Evolutionary conservation across 352 stramenopile species (phyloP), one percentile per base, ranked within the genome.

Genomic region (Globisporangium takayamanum): DNA sequence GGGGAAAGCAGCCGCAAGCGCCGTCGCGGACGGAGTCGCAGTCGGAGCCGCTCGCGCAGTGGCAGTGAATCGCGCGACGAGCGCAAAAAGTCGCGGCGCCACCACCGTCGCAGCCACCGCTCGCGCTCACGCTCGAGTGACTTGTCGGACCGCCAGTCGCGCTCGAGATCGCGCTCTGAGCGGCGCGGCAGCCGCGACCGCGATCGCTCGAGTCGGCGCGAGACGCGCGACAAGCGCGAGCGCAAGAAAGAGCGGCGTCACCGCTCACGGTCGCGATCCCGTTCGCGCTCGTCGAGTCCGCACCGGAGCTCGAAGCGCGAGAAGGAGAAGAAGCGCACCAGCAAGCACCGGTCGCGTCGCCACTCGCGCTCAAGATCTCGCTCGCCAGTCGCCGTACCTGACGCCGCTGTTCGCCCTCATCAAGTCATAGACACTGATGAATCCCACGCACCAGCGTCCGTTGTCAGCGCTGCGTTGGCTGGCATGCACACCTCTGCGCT

Each of bases 111-210:
- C 18, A 74, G 65, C 10, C 36, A 41, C 15, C 64, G 55, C n/a
- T 67, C 60, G 42, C 63, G 66, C 3, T 72, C 64, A 22, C 64
- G 66, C 12, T 82, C 74, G 5, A 48, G 41, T 18, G 45, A 59
- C 15, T 67, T 63, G 56, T 77, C 67, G 20, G 74, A 69, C 7
- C 68, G 46, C 50, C 53, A 53, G 26, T 74, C 73, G 3, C 65
- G 70, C 36, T 78, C 70, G 30, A 59, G 74, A 53, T 84, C 70
- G 54, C 69, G 73, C 15, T 84, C 73, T 26, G 53, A 53, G 52
- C 53, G 48, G 18, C 52, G 53, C 42, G 18, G 55, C 14, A 12
- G 44, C 52, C 52, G 46, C 47, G 41, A 53, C 2, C 59, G 59
- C n/a, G 51, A 53, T 15, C 53, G 30, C 42, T 64, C 59, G 20